These are phyloP conservation scores for Lactarius sp. DNA, from an alignment of 768 basidiomycete species.

Conservation along the genomic window DNA sequence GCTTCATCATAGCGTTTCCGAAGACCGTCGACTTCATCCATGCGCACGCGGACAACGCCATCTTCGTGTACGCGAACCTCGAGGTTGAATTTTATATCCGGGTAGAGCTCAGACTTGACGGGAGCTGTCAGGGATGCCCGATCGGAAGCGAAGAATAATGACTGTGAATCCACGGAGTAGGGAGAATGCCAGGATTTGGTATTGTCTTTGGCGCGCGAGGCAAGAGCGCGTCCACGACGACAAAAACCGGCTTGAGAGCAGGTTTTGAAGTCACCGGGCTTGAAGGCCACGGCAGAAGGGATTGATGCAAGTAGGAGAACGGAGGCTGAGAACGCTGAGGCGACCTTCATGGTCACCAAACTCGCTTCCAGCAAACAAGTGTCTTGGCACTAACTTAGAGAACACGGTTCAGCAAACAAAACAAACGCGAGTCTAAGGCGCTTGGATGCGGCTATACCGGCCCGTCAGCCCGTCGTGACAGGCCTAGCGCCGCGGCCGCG, in stretches of 20 bases:
- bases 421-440: too few relatives aligned
- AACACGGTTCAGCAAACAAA: too few relatives aligned
- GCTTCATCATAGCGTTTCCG: conserved; percentile 89
- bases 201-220: conserved; percentile 60
- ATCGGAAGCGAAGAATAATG: conserved; percentile 47
- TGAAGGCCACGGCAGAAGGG: conserved; percentile 50
- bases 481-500: too few relatives aligned
- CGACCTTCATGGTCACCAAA: conserved; percentile 22
- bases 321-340: conserved; percentile 8
- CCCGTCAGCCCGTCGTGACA: background rate
- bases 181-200: conserved; percentile 70
- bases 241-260: conserved; percentile 96
- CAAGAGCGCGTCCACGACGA: conserved; percentile 80
- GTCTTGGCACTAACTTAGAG: background rate
- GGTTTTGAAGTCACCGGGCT: conserved; percentile 86
- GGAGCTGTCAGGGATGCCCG: conserved; percentile 64
- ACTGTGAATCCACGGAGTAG: conserved; percentile 64
- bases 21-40: conserved; percentile 82
- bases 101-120: conserved; percentile 80
- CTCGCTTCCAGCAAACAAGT: background rate
- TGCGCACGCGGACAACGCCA: conserved; percentile 85
- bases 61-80: conserved; percentile 82
- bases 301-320: conserved; percentile 34
- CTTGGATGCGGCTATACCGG: background rate
- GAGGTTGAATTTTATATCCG: conserved; percentile 74